Conservation (phyloP, 805 yeast species). For the Cyberlindnera maritima region DNA sequence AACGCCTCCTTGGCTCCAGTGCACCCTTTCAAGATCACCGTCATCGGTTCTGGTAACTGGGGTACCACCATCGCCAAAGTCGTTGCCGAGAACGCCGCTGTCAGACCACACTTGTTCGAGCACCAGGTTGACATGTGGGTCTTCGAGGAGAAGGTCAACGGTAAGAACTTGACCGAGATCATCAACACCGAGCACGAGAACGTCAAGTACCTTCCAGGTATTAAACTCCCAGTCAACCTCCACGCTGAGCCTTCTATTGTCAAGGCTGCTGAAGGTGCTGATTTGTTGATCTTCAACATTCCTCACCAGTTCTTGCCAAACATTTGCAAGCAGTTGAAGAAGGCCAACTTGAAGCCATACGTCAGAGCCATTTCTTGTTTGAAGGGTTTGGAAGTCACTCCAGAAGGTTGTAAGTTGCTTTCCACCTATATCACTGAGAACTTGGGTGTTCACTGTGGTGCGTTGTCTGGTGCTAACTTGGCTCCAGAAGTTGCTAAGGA, state of each 20-base stretch:
- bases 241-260: slow-evolving; percentile 83
- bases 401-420: slow-evolving; percentile 80
- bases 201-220: slow-evolving; percentile 90
- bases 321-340: slow-evolving; percentile 67
- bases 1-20: slow-evolving; percentile 23
- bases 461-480: slow-evolving; percentile 92
- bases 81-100: slow-evolving; percentile 80
- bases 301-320: slow-evolving; percentile 94
- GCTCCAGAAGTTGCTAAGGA: slow-evolving; percentile 96
- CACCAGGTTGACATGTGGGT: slow-evolving; percentile 94
- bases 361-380: slow-evolving; percentile 92
- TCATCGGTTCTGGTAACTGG: slow-evolving; percentile 97
- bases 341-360: slow-evolving; percentile 63
- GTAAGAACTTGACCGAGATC: slow-evolving; percentile 74
- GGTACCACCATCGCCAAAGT: slow-evolving; percentile 97
- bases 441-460: slow-evolving; percentile 91
- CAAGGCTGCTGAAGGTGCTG: slow-evolving; percentile 76
- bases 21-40: slow-evolving; percentile 55
- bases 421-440: slow-evolving; percentile 76
- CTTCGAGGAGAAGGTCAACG: slow-evolving; percentile 78
- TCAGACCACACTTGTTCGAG: slow-evolving; percentile 70
- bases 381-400: slow-evolving; percentile 83
- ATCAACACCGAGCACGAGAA: slow-evolving; percentile 90
- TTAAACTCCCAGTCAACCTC: slow-evolving; percentile 81
- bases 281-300: slow-evolving; percentile 86